Evolutionary conservation across 176 grass and related monocot species (phyloP), one percentile per base, ranked within the genome.

Genomic region (Cocos nucifera): DNA sequence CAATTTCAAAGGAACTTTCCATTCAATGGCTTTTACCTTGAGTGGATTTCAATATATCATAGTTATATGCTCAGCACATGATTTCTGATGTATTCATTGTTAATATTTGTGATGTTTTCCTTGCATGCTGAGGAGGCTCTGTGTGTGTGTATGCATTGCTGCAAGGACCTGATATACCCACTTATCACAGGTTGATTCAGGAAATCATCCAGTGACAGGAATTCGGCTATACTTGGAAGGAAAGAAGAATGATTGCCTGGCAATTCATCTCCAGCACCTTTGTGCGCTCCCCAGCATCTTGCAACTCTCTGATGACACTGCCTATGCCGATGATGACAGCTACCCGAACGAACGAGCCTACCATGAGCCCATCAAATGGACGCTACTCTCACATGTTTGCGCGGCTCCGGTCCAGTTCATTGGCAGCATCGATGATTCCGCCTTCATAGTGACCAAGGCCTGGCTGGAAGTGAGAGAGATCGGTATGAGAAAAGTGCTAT

Each of bases 211-310:
- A 3, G 90, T 95, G 60, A 95, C 82, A 1, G 90, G 90, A 51
- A 78, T 95, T 60, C 79, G 86, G 17, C 78, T 95, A 15, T 95
- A 89, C 77, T 49, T 95, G 24, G 90, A 95, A 72, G 90, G 90
- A 54, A 89, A 95, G 56, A 85, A 72, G 61, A 86, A 74, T 20
- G 65, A 81, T 63, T 73, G 74, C 59, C 66, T 95, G 61, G 90
- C 79, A n/a, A 72, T 89, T 25, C 90, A 95, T 66, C 86, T 95
- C 0, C 82, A 95, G 54, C 90, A 95, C 73, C 74, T 95, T 8
- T 78, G 74, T 10, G 69, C 70, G 24, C 63, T 81, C 32, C 85
- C 90, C 30, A n/a, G 30, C 51, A 25, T 77, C 44, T 59, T 81
- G 22, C 62, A 61, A 35, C 60, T 89, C 52, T 50, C n/a, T 49